Conservation (phyloP, 441 rosid genomes). For the Pelargonium cotyledonis region DNA sequence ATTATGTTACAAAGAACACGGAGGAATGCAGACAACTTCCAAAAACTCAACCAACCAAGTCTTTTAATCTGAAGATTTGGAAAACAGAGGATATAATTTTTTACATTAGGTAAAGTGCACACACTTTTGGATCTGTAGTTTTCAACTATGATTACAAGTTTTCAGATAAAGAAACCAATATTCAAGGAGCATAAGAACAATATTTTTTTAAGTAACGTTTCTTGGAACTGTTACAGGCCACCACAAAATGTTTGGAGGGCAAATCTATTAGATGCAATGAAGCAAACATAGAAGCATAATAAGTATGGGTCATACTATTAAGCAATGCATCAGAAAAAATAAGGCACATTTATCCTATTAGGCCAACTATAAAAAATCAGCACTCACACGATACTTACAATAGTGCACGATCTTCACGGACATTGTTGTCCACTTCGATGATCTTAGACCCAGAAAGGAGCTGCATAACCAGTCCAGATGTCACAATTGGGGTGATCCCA, state of each 20-base stretch:
- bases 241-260: not conserved
- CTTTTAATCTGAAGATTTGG: not conserved
- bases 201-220: not conserved
- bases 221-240: not conserved
- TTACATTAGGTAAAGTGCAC: not conserved
- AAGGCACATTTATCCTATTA: no score
- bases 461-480: constrained; percentile 85
- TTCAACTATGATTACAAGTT: not conserved
- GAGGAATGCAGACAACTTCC: not conserved
- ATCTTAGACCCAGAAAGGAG: constrained; percentile 66
- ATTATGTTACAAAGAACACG: no score
- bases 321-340: no score
- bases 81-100: not conserved
- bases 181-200: not conserved
- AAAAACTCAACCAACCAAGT: not conserved
- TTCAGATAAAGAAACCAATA: not conserved
- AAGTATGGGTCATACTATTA: no score
- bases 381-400: constrained; percentile 35
- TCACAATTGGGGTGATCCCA: constrained; percentile 85
- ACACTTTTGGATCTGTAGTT: not conserved
- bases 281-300: no score
- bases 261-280: not conserved
- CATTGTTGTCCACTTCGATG: constrained; percentile 79
- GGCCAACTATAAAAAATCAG: not conserved
- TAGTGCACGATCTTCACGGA: no score